A percentile compares a stretch with the other conserved stretches of the same genome.
These are phyloP conservation scores for Myrica gale DNA, from an alignment of 306 rosid genomes.

Conservation along the genomic window DNA sequence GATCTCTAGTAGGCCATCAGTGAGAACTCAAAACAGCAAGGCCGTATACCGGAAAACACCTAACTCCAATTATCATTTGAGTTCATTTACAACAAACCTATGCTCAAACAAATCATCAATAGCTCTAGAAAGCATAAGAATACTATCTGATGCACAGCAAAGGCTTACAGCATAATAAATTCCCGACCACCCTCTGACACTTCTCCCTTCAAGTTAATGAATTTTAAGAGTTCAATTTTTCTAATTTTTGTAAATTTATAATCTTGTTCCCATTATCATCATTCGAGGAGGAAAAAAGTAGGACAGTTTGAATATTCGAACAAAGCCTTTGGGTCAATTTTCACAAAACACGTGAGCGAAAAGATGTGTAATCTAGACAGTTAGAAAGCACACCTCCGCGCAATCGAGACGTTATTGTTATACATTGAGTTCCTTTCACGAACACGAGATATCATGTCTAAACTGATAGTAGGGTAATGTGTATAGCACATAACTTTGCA, in stretches of 20 bases:
- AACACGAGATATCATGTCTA: conserved; percentile 94
- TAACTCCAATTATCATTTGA: not conserved
- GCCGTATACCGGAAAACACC: not conserved
- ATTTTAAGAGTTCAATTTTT: not conserved
- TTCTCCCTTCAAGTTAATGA: not conserved
- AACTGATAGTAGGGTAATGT: conserved; percentile 94
- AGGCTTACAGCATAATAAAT: not conserved
- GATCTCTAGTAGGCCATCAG: not conserved
- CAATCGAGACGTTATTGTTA: conserved; percentile 65
- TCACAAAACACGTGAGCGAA: not conserved
- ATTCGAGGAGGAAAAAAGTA: not conserved
- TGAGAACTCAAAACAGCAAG: conserved; percentile 10
- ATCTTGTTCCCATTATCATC: not conserved
- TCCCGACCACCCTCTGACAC: not conserved
- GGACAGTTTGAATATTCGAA: not conserved
- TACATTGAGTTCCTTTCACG: conserved; percentile 65
- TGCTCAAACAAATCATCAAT: not conserved
- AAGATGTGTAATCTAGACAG: not conserved
- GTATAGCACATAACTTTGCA: conserved; percentile 86
- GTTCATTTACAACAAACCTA: conserved; percentile 7
- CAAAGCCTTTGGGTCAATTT: conserved; percentile 2
- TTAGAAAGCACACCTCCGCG: conserved; percentile 53
- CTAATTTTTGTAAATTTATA: not conserved
- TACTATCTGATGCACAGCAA: conserved; percentile 3
- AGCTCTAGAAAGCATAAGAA: not conserved